A percentile compares a stretch with the other conserved stretches of the same genome.
Conservation (phyloP, 345 rosid genomes). For the Litchi chinensis region DNA sequence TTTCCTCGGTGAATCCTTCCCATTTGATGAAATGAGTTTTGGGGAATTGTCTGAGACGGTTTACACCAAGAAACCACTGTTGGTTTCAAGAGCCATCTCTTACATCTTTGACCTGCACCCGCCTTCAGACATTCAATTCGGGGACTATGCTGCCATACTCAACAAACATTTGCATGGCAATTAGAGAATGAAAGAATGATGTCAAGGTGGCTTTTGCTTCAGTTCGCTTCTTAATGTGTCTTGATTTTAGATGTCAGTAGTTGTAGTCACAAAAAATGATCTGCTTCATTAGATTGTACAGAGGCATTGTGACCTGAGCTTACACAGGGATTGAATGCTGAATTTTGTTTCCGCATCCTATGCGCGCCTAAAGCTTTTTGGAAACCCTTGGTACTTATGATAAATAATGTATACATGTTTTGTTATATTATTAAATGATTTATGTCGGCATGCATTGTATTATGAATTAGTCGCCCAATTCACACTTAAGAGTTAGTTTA, state of each 20-base stretch:
- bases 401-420: too few species aligned
- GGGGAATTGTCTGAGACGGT: conserved; percentile 52
- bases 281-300: not conserved
- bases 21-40: conserved; percentile 60
- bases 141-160: conserved; percentile 44
- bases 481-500: too few species aligned
- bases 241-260: not conserved
- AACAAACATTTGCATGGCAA: conserved; percentile 36
- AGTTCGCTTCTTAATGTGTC: too few species aligned
- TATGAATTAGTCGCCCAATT: too few species aligned
- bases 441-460: too few species aligned
- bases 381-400: too few species aligned
- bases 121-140: conserved; percentile 57
- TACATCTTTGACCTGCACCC: conserved; percentile 69
- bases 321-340: not conserved
- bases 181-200: not conserved
- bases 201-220: not conserved
- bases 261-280: not conserved
- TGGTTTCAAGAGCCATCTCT: conserved; percentile 60
- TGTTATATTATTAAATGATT: too few species aligned
- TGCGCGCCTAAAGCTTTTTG: too few species aligned
- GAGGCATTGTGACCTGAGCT: not conserved
- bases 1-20: conserved; percentile 72
- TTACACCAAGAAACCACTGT: conserved; percentile 51
- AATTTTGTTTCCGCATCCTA: not conserved